Base-by-base conservation (phyloP, 495 filamentous ascomycete species). In the Penicillium simplicissimum region DNA sequence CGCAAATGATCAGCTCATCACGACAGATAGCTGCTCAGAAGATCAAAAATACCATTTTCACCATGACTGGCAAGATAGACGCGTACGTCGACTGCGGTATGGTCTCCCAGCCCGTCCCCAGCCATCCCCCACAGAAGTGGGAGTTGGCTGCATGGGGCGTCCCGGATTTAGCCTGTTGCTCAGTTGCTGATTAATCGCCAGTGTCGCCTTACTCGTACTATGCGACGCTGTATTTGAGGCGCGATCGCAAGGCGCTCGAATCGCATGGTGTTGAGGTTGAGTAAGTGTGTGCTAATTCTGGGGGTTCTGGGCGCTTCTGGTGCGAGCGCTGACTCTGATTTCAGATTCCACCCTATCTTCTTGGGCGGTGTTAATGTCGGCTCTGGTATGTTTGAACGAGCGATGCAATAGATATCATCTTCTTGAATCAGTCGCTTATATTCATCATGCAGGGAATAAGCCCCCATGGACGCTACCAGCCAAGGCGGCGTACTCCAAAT, bases 121-220 rank as follows among this genome's bases (percentile, higher is more conserved):
- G 51, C 33, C 51, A 8, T 21, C 45, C 13, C 13, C 51, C 15
- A 36, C 23, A 35, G 31, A 1, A 31, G 51, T 19, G 31, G 31
- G 51, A n/a, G 6, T 36, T n/a, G 1, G 14, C 37, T 40, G 37
- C 37, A 40, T 9, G n/a, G 17, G 40, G 40, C n/a, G n/a, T 17
- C 42, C 52, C 43, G 36, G 15, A 35, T 11, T 38, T 37, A 28
- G 51, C 47, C 19, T 38, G 40, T 47, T 14, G 15, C 34, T 61
- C 8, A 69, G n/a, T 47, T 14, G 14, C 9, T 17, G 17, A 53
- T 23, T 36, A 19, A 53, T 38, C 1, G 17, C n/a, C 59, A 90
- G 89, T 84, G 34, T 91, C 88, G 10, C 81, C 86, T 31, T 91
- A 90, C 76, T 88, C 86, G 63, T 90, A 87, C 73, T 79, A 87